These are phyloP conservation scores for Jatropha curcas DNA, from an alignment of 345 rosid genomes.

Conservation along the genomic window DNA sequence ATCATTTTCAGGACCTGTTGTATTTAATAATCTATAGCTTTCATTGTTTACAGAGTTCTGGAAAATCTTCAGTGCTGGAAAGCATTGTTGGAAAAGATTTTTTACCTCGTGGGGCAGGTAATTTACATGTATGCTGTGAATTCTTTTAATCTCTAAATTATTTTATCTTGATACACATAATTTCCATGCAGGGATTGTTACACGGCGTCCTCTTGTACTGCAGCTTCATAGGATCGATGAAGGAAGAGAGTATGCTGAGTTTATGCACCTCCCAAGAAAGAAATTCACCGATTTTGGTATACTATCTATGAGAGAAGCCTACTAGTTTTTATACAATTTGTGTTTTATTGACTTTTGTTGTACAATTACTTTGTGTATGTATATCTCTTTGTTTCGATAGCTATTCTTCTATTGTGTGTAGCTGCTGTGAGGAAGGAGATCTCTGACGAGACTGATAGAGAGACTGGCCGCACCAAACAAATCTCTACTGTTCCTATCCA, in stretches of 20 bases:
- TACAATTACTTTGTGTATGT: not conserved
- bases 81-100: constrained; percentile 94
- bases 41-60: constrained; percentile 69
- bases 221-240: constrained; percentile 92
- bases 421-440: constrained; percentile 93
- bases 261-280: constrained; percentile 92
- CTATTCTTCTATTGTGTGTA: constrained; percentile 30
- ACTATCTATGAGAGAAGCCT: not conserved
- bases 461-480: constrained; percentile 82
- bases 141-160: constrained; percentile 2
- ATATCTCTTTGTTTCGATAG: constrained; percentile 9
- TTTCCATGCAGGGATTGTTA: constrained; percentile 78
- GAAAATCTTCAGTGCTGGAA: constrained; percentile 94
- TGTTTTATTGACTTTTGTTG: not conserved
- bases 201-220: constrained; percentile 93
- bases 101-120: constrained; percentile 97
- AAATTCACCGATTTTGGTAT: constrained; percentile 87
- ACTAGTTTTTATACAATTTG: not conserved
- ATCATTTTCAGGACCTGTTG: not conserved
- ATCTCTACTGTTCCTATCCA: constrained; percentile 92
- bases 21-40: constrained; percentile 21
- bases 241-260: constrained; percentile 92
- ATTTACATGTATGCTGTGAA: constrained; percentile 17
- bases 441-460: constrained; percentile 93
- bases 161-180: no score